phyloP scores from a whole-genome alignment of 352 stramenopile genomes.

The Pythium guiyangense region DNA sequence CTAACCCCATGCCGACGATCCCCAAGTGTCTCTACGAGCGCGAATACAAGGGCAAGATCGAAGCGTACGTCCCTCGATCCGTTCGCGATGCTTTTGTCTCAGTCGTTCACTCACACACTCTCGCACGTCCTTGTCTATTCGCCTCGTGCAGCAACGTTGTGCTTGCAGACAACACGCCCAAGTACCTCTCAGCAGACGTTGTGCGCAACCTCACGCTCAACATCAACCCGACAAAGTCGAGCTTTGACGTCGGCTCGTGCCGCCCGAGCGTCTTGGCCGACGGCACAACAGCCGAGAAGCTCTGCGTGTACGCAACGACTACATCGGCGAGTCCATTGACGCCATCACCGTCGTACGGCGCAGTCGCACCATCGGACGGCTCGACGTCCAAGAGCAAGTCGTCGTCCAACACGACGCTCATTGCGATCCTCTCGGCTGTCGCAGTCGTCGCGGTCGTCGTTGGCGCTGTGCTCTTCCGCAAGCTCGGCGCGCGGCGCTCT shows the following conservation, averaged over 20 bases:
- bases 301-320: too few relatives aligned
- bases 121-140: too few relatives aligned
- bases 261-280: too few relatives aligned
- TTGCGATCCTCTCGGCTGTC: slow-evolving; percentile 37
- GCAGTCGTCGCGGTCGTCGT: slow-evolving; percentile 14
- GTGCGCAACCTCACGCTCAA: too few relatives aligned
- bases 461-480: slow-evolving; percentile 16
- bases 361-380: not conserved
- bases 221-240: too few relatives aligned
- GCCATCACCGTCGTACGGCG: too few relatives aligned
- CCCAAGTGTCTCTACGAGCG: slow-evolving; percentile 28
- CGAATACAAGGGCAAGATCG: slow-evolving; percentile 13
- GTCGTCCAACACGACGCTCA: slow-evolving; percentile 27
- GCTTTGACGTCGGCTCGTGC: too few relatives aligned
- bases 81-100: not conserved
- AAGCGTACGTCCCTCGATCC: slow-evolving; percentile 14
- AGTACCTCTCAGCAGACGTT: too few relatives aligned
- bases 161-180: too few relatives aligned
- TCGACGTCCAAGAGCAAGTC: not conserved
- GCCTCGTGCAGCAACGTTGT: not conserved
- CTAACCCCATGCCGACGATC: slow-evolving; percentile 17
- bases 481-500: too few relatives aligned
- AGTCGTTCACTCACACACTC: not conserved
- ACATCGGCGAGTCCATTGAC: too few relatives aligned
- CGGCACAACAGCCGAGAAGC: too few relatives aligned